Evolutionary conservation across 2,329 filamentous ascomycete genomes (phyloP), one percentile per base, ranked within the genome.

Genomic region (Ophiostoma sp.): DNA sequence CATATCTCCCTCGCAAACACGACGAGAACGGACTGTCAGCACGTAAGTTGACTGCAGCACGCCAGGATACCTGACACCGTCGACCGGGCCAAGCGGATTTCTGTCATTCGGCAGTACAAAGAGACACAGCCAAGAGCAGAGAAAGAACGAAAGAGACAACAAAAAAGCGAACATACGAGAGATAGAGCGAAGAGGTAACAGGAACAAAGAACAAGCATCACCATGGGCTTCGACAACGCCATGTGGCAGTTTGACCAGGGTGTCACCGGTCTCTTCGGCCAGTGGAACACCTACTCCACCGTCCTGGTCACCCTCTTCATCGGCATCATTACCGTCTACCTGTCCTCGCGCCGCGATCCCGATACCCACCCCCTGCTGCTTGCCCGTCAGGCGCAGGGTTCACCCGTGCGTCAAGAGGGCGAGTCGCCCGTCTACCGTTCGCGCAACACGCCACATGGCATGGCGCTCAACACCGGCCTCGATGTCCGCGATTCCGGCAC

Each of bases 341-440:
- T 96, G 72, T 81, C 90, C 74, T 87, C 87, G 70, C 84, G 86
- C 66, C 85, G 87, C 70, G 94, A 97, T 67, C 91, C 95, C 5
- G 95, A 99, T 80, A 90, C 90, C 5, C 95, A 98, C 78, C 94
- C 95, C 45, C 88, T 97, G 78, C 85, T 98, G 64, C 88, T 99
- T 41, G 91, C 91, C 68, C 87, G 94, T 67, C 95, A 98, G 81
- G 87, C 92, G 2, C 84, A 88, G 72, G 84, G 90, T 66, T 90
- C 92, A 8, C 86, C 89, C 12, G 90, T 98, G 67, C 86, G 95
- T 73, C 88, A 94, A 73, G 86, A 90, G 69, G 90, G 91, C 73
- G 91, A 98, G 78, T 96, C 92, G 55, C 89, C 95, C 64, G 81
- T 92, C 70, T 96, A 94, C 78, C 85, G 95, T 69, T 91, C 90